phyloP scores from a whole-genome alignment of 345 rosid genomes.

The Syzygium aqueum region DNA sequence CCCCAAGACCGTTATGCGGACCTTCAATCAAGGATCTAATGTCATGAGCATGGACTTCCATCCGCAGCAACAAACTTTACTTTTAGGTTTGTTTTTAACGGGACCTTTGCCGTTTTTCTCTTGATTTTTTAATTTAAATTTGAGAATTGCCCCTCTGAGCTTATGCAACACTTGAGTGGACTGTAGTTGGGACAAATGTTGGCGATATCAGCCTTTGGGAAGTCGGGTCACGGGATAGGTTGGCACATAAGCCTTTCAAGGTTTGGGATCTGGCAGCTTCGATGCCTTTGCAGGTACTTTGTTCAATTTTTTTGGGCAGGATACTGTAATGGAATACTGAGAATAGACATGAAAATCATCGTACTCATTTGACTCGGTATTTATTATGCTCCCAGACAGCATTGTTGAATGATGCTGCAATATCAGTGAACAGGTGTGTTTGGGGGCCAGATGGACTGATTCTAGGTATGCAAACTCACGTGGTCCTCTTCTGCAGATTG shows the following conservation, averaged over 20 bases:
- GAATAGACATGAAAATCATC: not conserved
- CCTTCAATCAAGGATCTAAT: slow-evolving; percentile 33
- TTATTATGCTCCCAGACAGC: slow-evolving; percentile 21
- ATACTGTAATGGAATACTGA: not conserved
- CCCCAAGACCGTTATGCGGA: slow-evolving; percentile 19
- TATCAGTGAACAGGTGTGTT: slow-evolving; percentile 52
- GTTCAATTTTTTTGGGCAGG: not conserved
- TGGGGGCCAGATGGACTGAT: slow-evolving; percentile 60
- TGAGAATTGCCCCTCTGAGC: not conserved
- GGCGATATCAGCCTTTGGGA: slow-evolving; percentile 43
- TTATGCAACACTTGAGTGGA: not conserved
- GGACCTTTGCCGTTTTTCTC: not conserved
- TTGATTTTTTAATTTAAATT: not conserved
- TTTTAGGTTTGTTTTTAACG: slow-evolving; percentile 22
- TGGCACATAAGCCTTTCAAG: slow-evolving; percentile 30
- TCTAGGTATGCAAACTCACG: slow-evolving; percentile 27
- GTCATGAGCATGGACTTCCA: slow-evolving; percentile 52
- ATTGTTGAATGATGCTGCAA: slow-evolving; percentile 46
- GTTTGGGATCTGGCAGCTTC: slow-evolving; percentile 36
- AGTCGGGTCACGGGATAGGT: slow-evolving; percentile 28
- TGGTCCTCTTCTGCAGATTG: not conserved
- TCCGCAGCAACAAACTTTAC: slow-evolving; percentile 35
- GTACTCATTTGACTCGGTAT: not conserved
- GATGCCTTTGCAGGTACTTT: slow-evolving; percentile 27
- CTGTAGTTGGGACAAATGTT: slow-evolving; percentile 38